Evolutionary conservation across 2,329 filamentous ascomycete species (phyloP), one percentile per base, ranked within the genome.

Genomic region (Cryphonectria carpinicola): DNA sequence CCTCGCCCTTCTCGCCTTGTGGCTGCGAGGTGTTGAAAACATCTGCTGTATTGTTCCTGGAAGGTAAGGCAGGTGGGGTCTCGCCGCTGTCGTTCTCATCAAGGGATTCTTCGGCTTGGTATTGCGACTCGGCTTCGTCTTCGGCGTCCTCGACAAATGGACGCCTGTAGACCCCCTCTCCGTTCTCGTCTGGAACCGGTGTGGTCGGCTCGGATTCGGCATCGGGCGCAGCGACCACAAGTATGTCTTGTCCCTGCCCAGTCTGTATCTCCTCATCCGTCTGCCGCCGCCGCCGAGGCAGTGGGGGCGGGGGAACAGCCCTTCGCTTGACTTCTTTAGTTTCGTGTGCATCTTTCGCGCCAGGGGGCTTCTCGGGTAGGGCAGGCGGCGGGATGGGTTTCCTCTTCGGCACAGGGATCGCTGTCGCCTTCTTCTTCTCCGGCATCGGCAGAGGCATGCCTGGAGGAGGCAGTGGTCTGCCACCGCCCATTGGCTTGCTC

Each of bases 401-500:
- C n/a, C 91, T 85, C 77, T 88, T 90, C 3, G 90, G 88, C 1
- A 90, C 84, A 39, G 84, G 84, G 71, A 84, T 87, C 22, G 86
- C 83, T 64, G 85, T 87, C 61, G 87, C 86, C 76, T 87, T 89
- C 70, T 84, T 87, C 68, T 85, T 87, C 49, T 90, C 88, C 0
- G 91, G 91, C 58, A 85, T 88, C 1, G 94, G 94, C 1, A 97
- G 84, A 4, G 94, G 94, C 61, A 87, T 90, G 2, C 94, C 94
- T 2, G 92, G 93, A 11, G 94, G 93, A 63, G 93, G 94, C 25
- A 97, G 83, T 1, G 94, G 94, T 75, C 92, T 91, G 0, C 94
- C 94, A 54, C 94, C 88, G 1, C 94, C 94, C 83, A 97, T 94
- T 1, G 94, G 94, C 75, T 93, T 88, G 74, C 79, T 81, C 71